These are phyloP conservation scores for Coccomyxa sp. DNA, from an alignment of 139 green algal species.

Conservation along the genomic window DNA sequence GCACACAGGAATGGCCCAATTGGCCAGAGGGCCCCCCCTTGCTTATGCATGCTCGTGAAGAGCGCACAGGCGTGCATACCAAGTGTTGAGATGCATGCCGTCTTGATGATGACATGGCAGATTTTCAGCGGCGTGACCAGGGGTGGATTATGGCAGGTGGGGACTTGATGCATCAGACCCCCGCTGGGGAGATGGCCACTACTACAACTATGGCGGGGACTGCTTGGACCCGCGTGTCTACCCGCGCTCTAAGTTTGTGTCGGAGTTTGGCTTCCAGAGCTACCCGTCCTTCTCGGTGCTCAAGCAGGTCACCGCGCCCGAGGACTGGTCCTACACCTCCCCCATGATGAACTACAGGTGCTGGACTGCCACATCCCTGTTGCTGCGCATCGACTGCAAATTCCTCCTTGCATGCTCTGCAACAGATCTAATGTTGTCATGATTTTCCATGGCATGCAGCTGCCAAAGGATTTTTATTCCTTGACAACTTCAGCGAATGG, in stretches of 20 bases:
- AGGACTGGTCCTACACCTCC: conserved; percentile 38
- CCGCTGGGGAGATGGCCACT: conserved; percentile 69
- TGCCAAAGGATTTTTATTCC: not conserved
- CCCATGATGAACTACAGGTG: conserved; percentile 43
- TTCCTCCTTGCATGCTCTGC: not conserved
- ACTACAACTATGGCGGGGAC: conserved; percentile 63
- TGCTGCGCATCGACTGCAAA: not conserved
- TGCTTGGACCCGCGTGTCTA: conserved; percentile 38
- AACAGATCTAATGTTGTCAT: not conserved
- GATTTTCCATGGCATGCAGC: not conserved
- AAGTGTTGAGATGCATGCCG: no score
- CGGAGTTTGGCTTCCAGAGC: conserved; percentile 62
- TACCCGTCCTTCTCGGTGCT: conserved; percentile 44
- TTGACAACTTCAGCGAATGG: not conserved
- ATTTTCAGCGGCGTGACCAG: not conserved
- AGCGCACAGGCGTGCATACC: no score
- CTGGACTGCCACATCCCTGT: not conserved
- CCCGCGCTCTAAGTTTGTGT: conserved; percentile 59
- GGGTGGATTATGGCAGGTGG: conserved; percentile 29
- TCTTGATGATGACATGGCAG: no score
- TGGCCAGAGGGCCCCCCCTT: no score
- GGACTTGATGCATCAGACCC: conserved; percentile 23
- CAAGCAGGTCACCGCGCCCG: conserved; percentile 13
- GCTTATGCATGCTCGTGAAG: no score
- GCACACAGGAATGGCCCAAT: no score